These are phyloP conservation scores for Vicia villosa DNA, from an alignment of 306 rosid genomes.

Conservation along the genomic window DNA sequence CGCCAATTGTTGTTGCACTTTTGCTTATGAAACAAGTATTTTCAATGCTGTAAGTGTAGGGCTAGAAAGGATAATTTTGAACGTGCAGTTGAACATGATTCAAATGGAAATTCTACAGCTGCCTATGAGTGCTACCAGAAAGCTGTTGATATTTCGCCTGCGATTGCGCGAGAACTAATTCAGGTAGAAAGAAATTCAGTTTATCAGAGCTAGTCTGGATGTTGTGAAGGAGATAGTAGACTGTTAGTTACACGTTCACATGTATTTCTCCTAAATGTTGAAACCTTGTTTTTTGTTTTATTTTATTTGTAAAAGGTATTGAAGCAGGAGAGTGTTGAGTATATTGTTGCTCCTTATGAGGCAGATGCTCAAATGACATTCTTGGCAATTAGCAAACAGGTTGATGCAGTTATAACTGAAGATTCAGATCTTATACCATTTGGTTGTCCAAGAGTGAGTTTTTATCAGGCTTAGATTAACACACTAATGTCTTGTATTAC, in stretches of 20 bases:
- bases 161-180: conserved; percentile 68
- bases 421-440: conserved; percentile 97
- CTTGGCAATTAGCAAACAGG: conserved; percentile 74
- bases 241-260: background rate
- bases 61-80: conserved; percentile 77
- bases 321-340: conserved; percentile 71
- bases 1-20: background rate
- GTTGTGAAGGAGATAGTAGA: conserved; percentile 18
- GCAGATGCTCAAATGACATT: conserved; percentile 98
- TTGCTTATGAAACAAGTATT: conserved; percentile 30
- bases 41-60: conserved; percentile 48
- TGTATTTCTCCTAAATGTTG: background rate
- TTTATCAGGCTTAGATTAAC: conserved; percentile 22
- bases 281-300: conserved; percentile 18
- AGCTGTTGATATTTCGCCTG: conserved; percentile 93
- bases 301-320: conserved; percentile 52
- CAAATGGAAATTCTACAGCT: conserved; percentile 76
- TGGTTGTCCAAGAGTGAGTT: conserved; percentile 90
- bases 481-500: conserved; percentile 18
- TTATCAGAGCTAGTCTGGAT: conserved; percentile 9
- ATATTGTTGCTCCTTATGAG: conserved; percentile 95
- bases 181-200: conserved; percentile 54
- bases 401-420: conserved; percentile 89
- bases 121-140: conserved; percentile 95
- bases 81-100: conserved; percentile 81